Evolutionary conservation across 2,329 filamentous ascomycete genomes (phyloP), one percentile per base, ranked within the genome.

Genomic region (Botrytis fabae): DNA sequence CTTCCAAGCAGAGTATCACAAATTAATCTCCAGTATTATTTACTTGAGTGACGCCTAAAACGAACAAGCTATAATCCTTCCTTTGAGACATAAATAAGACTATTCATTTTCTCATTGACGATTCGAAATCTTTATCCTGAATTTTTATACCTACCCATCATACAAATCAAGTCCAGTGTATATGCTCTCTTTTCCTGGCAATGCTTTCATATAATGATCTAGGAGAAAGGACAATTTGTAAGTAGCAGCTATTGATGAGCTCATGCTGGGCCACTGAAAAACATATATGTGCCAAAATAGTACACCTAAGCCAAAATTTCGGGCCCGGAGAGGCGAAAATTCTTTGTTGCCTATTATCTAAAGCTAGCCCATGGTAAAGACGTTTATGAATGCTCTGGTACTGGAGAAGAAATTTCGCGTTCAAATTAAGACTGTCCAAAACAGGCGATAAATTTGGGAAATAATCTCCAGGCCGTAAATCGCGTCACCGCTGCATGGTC

Each of bases 401-500:
- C 4, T 18, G 0, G 25, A 40, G 22, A 40, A 38, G 38, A n/a
- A 2, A n/a, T 62, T 16, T 20, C 12, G 12, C 2, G 18, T 60
- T 18, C 9, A 60, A 20, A 25, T 3, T 3, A 22, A 40, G 9
- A 25, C 32, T 28, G 14, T 8, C 6, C n/a, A 18, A n/a, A n/a
- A 28, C 6, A 12, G 14, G 12, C 7, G 6, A 28, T 57, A 1
- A 9, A 38, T 16, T 38, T 25, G 10, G 12, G 25, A 38, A 25
- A 25, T 0, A 28, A 2, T 18, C 10, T 7, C 16, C 1, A 28
- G 25, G 14, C 16, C 60, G 16, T 40, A 20, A 9, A 62, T 42
- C 5, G 14, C 25, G n/a, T 7, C 1, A 1, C 9, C 7, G 25
- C 12, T 18, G 7, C 8, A 2, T 5, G 10, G 25, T 28, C 12